Conservation (phyloP, 169 alveolate genomes). For the Perkinsus olseni region DNA sequence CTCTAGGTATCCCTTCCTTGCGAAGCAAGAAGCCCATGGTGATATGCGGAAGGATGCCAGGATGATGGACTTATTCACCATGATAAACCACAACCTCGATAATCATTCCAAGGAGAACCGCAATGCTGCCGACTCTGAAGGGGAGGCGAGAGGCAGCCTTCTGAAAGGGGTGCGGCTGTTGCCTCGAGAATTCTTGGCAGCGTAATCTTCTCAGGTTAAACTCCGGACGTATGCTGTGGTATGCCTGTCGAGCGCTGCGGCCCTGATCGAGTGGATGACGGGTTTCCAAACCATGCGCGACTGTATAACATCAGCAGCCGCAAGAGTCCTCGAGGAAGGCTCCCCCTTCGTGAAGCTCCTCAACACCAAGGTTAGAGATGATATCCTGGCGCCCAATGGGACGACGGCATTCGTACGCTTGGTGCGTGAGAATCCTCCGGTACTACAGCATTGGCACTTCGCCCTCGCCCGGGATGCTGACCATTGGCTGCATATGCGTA, state of each 20-base stretch:
- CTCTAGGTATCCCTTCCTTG: constrained; percentile 44
- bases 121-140: constrained; percentile 46
- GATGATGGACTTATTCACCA: constrained; percentile 76
- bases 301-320: constrained; percentile 56
- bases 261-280: constrained; percentile 79
- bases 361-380: constrained; percentile 32
- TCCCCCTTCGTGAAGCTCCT: constrained; percentile 55
- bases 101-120: constrained; percentile 58
- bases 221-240: constrained; percentile 63
- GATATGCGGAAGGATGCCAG: constrained; percentile 84
- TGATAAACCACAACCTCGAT: constrained; percentile 59
- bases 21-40: constrained; percentile 79
- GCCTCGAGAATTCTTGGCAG: not conserved
- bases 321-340: constrained; percentile 29
- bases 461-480: constrained; percentile 53
- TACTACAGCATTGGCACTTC: constrained; percentile 30
- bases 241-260: constrained; percentile 74
- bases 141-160: not conserved
- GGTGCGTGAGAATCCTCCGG: constrained; percentile 29
- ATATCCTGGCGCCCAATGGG: constrained; percentile 54
- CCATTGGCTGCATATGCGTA: constrained; percentile 75
- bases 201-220: not conserved
- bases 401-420: constrained; percentile 56
- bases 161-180: not conserved
- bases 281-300: constrained; percentile 58